Evolutionary conservation across 768 basidiomycete species (phyloP), one percentile per base, ranked within the genome.

Genomic region (Kwoniella shandongensis): DNA sequence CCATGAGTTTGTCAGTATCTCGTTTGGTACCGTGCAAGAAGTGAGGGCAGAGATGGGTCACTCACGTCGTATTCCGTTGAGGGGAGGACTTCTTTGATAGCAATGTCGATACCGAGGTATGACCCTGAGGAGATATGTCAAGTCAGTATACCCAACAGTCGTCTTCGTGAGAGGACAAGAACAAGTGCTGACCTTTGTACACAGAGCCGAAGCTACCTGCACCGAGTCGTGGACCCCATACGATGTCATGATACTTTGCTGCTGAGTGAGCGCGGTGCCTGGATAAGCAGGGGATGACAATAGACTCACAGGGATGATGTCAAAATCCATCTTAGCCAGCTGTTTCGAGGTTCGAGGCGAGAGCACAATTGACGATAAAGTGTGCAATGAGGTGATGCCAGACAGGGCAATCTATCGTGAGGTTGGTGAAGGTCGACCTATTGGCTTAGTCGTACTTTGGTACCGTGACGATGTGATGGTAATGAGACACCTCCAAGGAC

Each of bases 41-140:
- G 52, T 32, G 23, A 18, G 30, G 46, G 20, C 11, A 18, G 13
- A 25, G 15, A 32, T n/a, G 10, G 18, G 11, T n/a, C 3, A 54
- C 72, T 68, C 42, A 74, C 91, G 67, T 96, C 91, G 77, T 97
- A 97, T 56, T 88, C 89, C 4, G 79, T 87, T 20, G 88, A 91
- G 0, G 91, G 91, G 7, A 96, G 81, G 2, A 98, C 91, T 78
- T 98, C 93, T 77, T 96, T 96, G 77, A 97, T 90, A 30, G 92
- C 92, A 32, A 96, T 88, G 63, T 96, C 89, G 63, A 96, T 89
- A 7, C 96, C 96, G 32, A 99, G 86, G 79, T 99, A 99, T 26
- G 78, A 83, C 2, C 88, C 91, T 89, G 27, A 2, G 17, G 44
- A 42, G 35, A 17, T 4, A 15, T 11, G 23, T 48, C 51, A 54